Evolutionary conservation across 164 flowering plant species (phyloP), one percentile per base, ranked within the genome.

Genomic region (Kingdonia uniflora): DNA sequence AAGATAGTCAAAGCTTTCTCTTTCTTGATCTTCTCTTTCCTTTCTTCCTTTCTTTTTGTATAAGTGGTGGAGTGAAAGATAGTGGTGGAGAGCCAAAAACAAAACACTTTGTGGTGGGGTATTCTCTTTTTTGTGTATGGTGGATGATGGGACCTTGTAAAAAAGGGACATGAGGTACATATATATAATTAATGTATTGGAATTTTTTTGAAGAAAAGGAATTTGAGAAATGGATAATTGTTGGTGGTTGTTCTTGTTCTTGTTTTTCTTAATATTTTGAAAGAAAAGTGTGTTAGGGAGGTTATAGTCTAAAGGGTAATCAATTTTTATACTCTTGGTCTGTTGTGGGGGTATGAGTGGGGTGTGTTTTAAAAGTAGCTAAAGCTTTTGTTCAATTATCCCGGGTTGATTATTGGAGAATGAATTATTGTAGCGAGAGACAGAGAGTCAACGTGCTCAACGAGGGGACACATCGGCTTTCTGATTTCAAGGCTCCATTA

Each of bases 61-160:
- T 58, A 58, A 68, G 41, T 68, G 68, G 70, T 61, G 64, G 70
- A 73, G 61, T 52, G 54, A 22, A 40, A 25, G 55, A 39, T 74
- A 61, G 80, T 81, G 82, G 79, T 54, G 62, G 55, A 69, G 74
- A 74, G 72, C 73, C 70, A 55, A 59, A 70, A 70, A 76, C 43
- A 74, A 63, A 47, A 22, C 25, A 11, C 74, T 67, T 77, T 76
- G 52, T 69, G 67, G 81, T 79, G 85, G 81, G 68, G 69, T 29
- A 54, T 60, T 39, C 25, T 41, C 60, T 70, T 62, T 62, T 51
- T 23, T 46, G 55, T 38, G 55, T 41, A 42, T 70, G 63, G 78
- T 81, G 87, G 80, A 66, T 49, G 59, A 71, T 70, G 80, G 87
- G 85, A 19, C 71, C 74, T 57, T 52, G 35, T 17, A 43, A 61